Evolutionary conservation across 2,329 filamentous ascomycete genomes (phyloP).

Genomic region (Colletotrichum sublineola): DNA sequence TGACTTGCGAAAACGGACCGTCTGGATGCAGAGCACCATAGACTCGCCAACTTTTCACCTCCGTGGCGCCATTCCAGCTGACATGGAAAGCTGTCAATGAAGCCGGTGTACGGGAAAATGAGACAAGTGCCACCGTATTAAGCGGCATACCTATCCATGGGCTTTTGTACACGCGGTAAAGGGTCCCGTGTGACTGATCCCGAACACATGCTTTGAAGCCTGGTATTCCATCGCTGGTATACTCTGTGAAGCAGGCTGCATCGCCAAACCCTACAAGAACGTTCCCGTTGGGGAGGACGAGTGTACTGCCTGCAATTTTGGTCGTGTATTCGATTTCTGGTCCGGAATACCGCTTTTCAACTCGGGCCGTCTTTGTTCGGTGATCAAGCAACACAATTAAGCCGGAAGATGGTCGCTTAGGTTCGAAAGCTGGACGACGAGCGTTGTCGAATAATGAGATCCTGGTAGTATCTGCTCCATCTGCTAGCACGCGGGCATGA

Average conservation of each 20-base stretch:
- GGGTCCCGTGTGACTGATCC: conserved; percentile 15
- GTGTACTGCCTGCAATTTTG: conserved; percentile 11
- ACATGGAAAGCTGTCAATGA: conserved; percentile 50
- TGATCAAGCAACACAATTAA: conserved; percentile 15
- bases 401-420: conserved; percentile 2
- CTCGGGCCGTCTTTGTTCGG: background rate
- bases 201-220: conserved; percentile 44
- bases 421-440: conserved; percentile 50
- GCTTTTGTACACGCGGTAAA: conserved; percentile 49
- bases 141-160: conserved; percentile 47
- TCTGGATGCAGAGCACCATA: conserved; percentile 49
- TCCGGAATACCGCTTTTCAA: conserved; percentile 7
- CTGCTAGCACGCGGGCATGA: conserved; percentile 59
- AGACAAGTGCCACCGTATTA: conserved; percentile 24
- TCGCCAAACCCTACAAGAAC: conserved; percentile 59
- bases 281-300: conserved; percentile 54
- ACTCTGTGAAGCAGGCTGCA: conserved; percentile 48
- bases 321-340: conserved; percentile 49
- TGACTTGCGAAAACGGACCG: background rate
- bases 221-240: conserved; percentile 44
- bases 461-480: conserved; percentile 59
- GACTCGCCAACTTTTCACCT: conserved; percentile 54
- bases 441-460: conserved; percentile 67
- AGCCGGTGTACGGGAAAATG: background rate
- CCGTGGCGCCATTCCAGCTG: conserved; percentile 54